Evolutionary conservation across 1,139 yeast genomes (phyloP), one percentile per base, ranked within the genome.

Genomic region (Sugiyamaella pinicola): DNA sequence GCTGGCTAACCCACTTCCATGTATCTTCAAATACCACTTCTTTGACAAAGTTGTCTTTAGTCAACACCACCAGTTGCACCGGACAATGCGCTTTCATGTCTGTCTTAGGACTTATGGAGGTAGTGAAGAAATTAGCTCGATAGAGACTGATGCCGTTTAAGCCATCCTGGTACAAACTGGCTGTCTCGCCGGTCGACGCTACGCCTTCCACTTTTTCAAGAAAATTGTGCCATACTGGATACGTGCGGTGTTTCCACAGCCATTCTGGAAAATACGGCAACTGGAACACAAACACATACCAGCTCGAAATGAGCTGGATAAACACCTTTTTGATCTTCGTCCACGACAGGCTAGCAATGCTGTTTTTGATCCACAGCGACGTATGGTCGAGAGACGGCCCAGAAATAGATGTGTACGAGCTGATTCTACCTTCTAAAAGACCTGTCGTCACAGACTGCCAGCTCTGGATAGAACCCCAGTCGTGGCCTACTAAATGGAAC

Each of bases 401-500:
- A 13, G 49, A 46, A 8, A 46, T 18, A 26, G 44, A 15, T 12
- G 49, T 46, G n/a, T 37, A 46, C 13, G 43, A 37, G 13, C 37
- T 34, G 21, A 46, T 46, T 13, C 49, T 29, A 3, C 49, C 49
- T 19, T 46, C 19, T n/a, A 46, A 18, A 4, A 29, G 29, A 19
- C 29, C 43, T 7, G 49, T 46, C 8, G 49, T 35, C 8, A 46
- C 49, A 2, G 49, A 37, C 12, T 46, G 38, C 49, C 49, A 46
- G 29, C 38, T 26, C 26, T 46, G 49, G 19, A 46, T 18, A 17
- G 43, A 37, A 18, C 49, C 49, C 49, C 49, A 46, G 21, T 46
- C 49, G 28, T 46, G 49, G 35, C 49, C 49, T 2, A 46, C 49
- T 2, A 46, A 24, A 28, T 46, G 49, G 31, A 46, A 46, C 29